Evolutionary conservation across 2,329 filamentous ascomycete species (phyloP).

Genomic region (Claviceps sp.): DNA sequence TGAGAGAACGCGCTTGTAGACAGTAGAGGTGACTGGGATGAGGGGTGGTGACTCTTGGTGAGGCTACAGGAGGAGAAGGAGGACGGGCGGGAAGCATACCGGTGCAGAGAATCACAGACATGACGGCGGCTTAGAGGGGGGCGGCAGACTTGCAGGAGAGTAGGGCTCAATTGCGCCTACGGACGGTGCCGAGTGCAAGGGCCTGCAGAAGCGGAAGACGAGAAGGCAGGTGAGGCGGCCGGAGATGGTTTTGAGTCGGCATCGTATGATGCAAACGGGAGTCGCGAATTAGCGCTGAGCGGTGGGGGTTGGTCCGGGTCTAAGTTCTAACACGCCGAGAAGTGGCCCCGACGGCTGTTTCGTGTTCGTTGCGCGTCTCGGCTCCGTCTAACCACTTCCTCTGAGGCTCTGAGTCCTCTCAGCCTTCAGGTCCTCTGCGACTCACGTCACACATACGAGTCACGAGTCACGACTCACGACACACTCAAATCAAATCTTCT

Average conservation of each 20-base stretch:
- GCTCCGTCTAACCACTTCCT: too few species aligned
- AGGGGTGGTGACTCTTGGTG: too few species aligned
- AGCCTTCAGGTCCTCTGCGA: too few species aligned
- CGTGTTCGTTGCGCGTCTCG: too few species aligned
- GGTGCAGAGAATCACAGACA: conserved; percentile 52
- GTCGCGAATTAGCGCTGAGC: neutral
- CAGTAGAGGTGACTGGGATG: neutral
- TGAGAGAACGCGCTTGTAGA: neutral
- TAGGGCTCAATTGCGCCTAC: neutral
- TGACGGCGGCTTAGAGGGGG: conserved; percentile 14
- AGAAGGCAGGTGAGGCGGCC: neutral
- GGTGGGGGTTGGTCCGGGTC: too few species aligned
- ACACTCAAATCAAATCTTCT: too few species aligned
- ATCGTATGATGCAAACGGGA: neutral
- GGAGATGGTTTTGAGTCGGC: neutral
- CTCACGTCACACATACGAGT: too few species aligned
- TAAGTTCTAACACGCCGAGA: too few species aligned
- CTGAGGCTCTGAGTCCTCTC: too few species aligned
- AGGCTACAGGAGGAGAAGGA: neutral
- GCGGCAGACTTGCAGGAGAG: neutral
- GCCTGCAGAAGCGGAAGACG: neutral
- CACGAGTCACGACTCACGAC: too few species aligned
- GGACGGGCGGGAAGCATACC: conserved; percentile 25
- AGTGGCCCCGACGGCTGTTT: too few species aligned
- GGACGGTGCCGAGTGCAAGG: neutral